phyloP scores from a whole-genome alignment of 306 rosid species.

The Medicago arabica region DNA sequence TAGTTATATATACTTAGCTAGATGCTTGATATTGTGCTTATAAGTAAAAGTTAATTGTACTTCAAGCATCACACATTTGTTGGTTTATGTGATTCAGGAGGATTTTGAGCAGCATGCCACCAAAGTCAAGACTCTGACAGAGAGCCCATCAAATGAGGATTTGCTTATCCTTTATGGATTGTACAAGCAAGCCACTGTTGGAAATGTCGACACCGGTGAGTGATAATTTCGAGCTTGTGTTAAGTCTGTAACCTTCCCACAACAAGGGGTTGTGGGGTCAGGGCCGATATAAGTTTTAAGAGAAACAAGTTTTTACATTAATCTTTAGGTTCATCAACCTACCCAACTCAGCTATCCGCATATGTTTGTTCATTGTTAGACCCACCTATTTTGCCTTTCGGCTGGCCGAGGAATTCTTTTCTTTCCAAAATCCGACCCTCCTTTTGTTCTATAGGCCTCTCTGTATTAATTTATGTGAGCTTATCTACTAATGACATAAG shows the following conservation, averaged over 20 bases:
- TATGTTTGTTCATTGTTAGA: not conserved
- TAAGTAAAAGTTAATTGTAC: not conserved
- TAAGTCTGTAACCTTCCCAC: not conserved
- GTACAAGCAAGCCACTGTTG: constrained; percentile 92
- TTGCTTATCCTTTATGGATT: constrained; percentile 88
- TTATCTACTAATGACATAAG: not conserved
- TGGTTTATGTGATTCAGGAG: constrained; percentile 65
- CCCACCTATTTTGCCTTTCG: not conserved
- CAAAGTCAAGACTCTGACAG: constrained; percentile 83
- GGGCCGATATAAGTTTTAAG: not conserved
- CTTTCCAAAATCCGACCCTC: too few relatives aligned
- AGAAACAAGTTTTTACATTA: not conserved
- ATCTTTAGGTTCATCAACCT: not conserved
- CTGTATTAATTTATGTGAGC: not conserved
- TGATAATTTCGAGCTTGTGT: constrained; percentile 14
- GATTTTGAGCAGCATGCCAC: constrained; percentile 88
- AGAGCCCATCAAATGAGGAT: constrained; percentile 65
- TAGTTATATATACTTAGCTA: not conserved
- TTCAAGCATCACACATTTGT: constrained; percentile 16
- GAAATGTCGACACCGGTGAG: constrained; percentile 79
- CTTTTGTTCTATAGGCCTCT: not conserved
- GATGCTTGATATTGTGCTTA: not conserved
- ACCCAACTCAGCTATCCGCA: not conserved
- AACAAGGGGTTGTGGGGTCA: not conserved
- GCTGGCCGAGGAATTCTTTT: not conserved